Conservation (phyloP, 257 asterid species). For the Solanum ossicruentum region DNA sequence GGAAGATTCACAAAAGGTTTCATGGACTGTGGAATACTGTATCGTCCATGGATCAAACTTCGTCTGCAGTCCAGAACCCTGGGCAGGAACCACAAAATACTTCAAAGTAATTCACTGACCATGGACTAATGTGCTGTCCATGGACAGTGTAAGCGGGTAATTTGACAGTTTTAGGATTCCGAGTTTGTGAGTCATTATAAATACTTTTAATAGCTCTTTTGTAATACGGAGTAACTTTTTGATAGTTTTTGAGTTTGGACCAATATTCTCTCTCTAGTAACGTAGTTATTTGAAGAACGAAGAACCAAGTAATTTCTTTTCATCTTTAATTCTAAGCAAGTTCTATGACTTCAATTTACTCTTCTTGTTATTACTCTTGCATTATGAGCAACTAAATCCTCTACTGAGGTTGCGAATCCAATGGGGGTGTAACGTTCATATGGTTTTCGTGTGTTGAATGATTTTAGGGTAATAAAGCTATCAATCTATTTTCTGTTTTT, state of each 20-base stretch:
- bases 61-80: background rate
- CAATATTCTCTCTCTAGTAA: background rate
- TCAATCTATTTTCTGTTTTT: too few relatives aligned
- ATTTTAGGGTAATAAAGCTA: too few relatives aligned
- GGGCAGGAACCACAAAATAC: background rate
- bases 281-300: background rate
- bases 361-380: background rate
- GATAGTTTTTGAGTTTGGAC: background rate
- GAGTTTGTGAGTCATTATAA: background rate
- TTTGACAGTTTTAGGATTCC: background rate
- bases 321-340: background rate
- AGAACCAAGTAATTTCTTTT: background rate
- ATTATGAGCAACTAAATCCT: background rate
- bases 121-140: background rate
- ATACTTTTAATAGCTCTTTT: background rate
- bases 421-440: too few relatives aligned
- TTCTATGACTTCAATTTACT: background rate
- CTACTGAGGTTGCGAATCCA: too few relatives aligned
- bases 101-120: background rate
- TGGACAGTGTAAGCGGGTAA: background rate
- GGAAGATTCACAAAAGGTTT: background rate
- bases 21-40: background rate
- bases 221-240: background rate
- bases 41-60: background rate
- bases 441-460: too few relatives aligned